Evolutionary conservation across 768 basidiomycete species (phyloP), one percentile per base, ranked within the genome.

Genomic region (Dacryopinax spathularia): DNA sequence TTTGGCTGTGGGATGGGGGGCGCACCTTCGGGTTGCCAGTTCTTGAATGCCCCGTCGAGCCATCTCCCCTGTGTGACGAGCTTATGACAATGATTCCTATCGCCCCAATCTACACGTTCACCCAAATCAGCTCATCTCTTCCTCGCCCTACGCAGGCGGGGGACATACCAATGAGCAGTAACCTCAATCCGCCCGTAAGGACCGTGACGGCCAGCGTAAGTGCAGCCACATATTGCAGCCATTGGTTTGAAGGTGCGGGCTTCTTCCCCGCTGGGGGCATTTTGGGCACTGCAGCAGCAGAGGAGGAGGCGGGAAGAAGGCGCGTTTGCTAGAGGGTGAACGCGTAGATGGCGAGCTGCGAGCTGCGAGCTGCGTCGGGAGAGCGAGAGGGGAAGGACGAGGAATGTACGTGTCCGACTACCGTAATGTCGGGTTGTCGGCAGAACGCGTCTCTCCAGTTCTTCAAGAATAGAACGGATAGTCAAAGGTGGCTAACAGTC

Each of bases 21-120:
- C 80, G 65, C 65, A 87, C 91, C 90, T 65, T 90, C 82, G 1
- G 92, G 92, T 71, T 96, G 92, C 92, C 92, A 96, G 69, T 85
- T 86, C 65, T 72, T 77, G 71, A 80, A 79, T 37, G 71, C 74
- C 27, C 74, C 72, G 71, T 91, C 91, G 63, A 91, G 72, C 91
- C 91, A 95, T 68, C 80, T 81, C 31, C 92, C 92, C 37, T 77
- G 77, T 59, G 79, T 85, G 56, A 92, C 72, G 29, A 93, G 73
- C 3, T 88, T 80, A 64, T 80, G 76, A 71, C 92, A 94, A 70
- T 83, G 87, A 62, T 81, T 77, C 15, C 86, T 83, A 73, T 93
- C 91, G 6, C 79, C 74, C 72, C 79, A 81, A 73, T 89, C 92
- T 92, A 66, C 22, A 1, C 36, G 9, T n/a, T 34, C 20, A 29